Evolutionary conservation across 2,329 filamentous ascomycete species (phyloP).

Genomic region (Cercospora nicotianae): DNA sequence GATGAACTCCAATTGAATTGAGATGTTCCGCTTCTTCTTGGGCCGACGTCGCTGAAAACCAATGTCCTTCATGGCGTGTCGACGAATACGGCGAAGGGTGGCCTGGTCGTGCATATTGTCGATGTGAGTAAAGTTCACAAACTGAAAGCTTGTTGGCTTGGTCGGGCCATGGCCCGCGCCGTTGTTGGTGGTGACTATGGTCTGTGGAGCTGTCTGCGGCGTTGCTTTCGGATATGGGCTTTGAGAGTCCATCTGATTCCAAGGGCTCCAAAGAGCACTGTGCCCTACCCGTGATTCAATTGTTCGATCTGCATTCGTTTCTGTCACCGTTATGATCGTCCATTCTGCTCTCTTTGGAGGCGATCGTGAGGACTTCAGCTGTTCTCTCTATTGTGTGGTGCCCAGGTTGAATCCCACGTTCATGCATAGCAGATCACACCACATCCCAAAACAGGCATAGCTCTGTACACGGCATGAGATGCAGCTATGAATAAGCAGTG

Average conservation of each 20-base stretch:
- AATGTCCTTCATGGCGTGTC: constrained; percentile 20
- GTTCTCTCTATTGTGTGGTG: not conserved
- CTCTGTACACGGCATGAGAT: not conserved
- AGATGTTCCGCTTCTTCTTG: constrained; percentile 14
- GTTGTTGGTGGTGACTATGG: not conserved
- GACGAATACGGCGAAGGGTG: constrained; percentile 13
- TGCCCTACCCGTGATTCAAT: not conserved
- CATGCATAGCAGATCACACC: not conserved
- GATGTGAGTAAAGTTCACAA: constrained; percentile 10
- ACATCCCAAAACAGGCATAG: not conserved
- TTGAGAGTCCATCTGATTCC: not conserved
- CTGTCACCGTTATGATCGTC: not conserved
- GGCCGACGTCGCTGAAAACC: constrained; percentile 13
- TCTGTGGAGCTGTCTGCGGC: not conserved
- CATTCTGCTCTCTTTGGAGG: not conserved
- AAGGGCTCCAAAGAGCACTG: not conserved
- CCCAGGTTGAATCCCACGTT: not conserved
- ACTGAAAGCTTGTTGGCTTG: constrained; percentile 15
- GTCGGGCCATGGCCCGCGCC: not conserved
- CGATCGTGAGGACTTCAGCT: not conserved
- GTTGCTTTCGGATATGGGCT: not conserved
- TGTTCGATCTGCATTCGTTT: not conserved
- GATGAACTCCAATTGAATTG: constrained; percentile 1
- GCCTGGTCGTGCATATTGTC: constrained; percentile 6
- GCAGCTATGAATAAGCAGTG: not conserved